Percentiles rank a stretch among this genome's conserved stretches.
These are phyloP conservation scores for Capsicum baccatum DNA, from an alignment of 257 asterid species.

Conservation along the genomic window DNA sequence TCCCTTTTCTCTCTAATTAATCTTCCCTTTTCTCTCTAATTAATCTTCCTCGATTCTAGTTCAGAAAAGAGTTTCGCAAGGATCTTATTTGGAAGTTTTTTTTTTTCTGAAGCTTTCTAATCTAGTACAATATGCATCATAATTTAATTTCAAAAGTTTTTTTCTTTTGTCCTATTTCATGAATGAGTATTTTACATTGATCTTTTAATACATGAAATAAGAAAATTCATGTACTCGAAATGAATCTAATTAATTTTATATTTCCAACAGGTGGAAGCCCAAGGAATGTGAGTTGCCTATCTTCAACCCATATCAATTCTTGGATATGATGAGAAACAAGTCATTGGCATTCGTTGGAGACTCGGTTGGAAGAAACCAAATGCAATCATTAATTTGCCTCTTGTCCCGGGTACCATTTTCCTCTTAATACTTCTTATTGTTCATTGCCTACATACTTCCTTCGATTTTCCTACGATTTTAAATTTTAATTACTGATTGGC, in stretches of 20 bases:
- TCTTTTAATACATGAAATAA: neutral
- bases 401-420: constrained; percentile 16
- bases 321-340: constrained; percentile 28
- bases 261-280: constrained; percentile 27
- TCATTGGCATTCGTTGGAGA: constrained; percentile 37
- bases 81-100: no score
- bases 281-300: constrained; percentile 31
- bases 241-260: neutral
- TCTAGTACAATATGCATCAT: no score
- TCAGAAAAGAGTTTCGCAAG: neutral
- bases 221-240: neutral
- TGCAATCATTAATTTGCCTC: constrained; percentile 30
- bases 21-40: neutral
- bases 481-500: neutral
- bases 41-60: no score
- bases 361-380: constrained; percentile 34
- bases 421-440: neutral
- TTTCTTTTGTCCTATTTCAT: neutral
- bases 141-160: no score
- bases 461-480: neutral
- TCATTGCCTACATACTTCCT: neutral
- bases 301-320: constrained; percentile 30
- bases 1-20: neutral
- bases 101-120: no score
- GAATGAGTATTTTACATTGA: neutral